Evolutionary conservation across 2,329 filamentous ascomycete species (phyloP).

Genomic region (Hypoxylon sp.): DNA sequence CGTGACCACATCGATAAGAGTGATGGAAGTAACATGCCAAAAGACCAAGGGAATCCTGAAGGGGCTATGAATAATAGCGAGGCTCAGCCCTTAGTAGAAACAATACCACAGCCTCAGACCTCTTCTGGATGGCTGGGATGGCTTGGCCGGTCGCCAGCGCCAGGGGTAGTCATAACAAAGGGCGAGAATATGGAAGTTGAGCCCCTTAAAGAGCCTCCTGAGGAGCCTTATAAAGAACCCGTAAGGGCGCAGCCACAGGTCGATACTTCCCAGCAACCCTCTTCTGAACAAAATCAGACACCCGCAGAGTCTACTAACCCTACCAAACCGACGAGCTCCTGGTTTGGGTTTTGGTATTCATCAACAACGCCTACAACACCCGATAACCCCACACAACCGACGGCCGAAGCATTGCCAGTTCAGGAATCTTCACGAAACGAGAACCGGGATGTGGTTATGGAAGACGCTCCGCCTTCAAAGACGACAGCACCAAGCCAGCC

Average conservation of each 20-base stretch:
- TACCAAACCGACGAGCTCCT: constrained; percentile 51
- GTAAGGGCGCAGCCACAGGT: constrained; percentile 40
- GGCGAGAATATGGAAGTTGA: constrained; percentile 36
- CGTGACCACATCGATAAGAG: constrained; percentile 17
- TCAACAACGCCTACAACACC: constrained; percentile 37
- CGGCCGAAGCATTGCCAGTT: constrained; percentile 37
- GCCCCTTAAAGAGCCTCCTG: constrained; percentile 41
- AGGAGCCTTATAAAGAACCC: constrained; percentile 40
- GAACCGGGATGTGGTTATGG: constrained; percentile 60
- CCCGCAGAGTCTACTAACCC: constrained; percentile 45
- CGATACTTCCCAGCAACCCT: constrained; percentile 38
- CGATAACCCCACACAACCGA: constrained; percentile 27
- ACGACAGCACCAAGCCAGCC: constrained; percentile 53
- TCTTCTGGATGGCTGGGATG: constrained; percentile 70
- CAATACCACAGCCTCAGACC: constrained; percentile 47
- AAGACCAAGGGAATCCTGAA: constrained; percentile 27
- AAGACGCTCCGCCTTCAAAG: constrained; percentile 58
- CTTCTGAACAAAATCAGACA: constrained; percentile 30
- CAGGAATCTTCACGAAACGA: constrained; percentile 52
- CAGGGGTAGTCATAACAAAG: constrained; percentile 22
- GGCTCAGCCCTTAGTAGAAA: constrained; percentile 37
- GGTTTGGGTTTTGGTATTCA: constrained; percentile 57
- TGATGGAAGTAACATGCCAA: constrained; percentile 24
- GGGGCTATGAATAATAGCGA: constrained; percentile 29
- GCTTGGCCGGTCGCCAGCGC: constrained; percentile 57